Evolutionary conservation across 805 yeast species (phyloP), one percentile per base, ranked within the genome.

Genomic region (Candida montana): DNA sequence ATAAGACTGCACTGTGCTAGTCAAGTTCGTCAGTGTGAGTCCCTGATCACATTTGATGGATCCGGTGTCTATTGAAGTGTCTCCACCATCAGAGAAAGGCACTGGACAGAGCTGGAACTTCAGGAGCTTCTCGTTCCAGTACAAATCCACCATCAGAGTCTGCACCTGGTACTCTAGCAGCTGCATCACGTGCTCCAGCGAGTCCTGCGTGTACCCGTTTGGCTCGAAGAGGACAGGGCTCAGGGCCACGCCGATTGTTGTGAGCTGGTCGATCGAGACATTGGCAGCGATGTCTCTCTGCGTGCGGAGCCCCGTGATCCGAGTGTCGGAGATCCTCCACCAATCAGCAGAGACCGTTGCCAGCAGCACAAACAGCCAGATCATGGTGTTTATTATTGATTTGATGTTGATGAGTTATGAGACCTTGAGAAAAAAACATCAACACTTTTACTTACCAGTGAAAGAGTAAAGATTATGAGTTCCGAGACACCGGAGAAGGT

Each of bases 61-160:
- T 29, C 29, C 19, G 40, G 36, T 18, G 39, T 39, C 4, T 39
- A 34, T 7, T 20, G 20, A 1, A 37, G 4, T n/a, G 13, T 8
- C 12, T 41, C 69, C 63, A 2, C 45, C 33, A 18, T 69, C 63
- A 3, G 45, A 31, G 18, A 64, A 59, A 2, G 69, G 67, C 2
- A 67, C 68, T 0, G 84, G 82, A 49, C 85, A 79, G 3, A 79
- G 55, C 48, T 78, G 81, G 77, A 83, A 79, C 42, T 59, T 63
- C 9, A 44, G 38, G 3, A 67, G 59, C 32, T 61, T 50, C 37
- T 72, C 75, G 51, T 74, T 75, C 68, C 77, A 74, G 55, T 79
- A 80, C 21, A 81, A 41, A 52, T 83, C 85, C 4, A 80, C 39
- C 40, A 64, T 59, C n/a, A 78, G 55, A 0, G 68, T 57, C 39